Percentiles rank a stretch among this genome's conserved stretches.
These are phyloP conservation scores for Trichothecium sympodiale DNA, from an alignment of 2,329 filamentous ascomycete genomes.

Conservation along the genomic window DNA sequence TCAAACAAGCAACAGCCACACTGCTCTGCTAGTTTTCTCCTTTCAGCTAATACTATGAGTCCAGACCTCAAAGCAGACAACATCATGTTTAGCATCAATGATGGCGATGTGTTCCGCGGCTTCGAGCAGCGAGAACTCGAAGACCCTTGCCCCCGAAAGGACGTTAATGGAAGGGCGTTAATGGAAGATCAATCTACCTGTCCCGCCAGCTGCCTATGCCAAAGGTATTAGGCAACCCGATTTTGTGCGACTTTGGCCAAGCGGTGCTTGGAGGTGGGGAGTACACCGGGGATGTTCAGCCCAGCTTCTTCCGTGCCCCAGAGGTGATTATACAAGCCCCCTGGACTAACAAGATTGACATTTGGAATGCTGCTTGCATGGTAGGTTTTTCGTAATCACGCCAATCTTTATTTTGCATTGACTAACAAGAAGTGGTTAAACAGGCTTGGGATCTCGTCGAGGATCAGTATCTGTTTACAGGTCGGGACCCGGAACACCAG, in stretches of 20 bases:
- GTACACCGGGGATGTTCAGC: conserved; percentile 26
- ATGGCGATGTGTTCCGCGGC: conserved; percentile 24
- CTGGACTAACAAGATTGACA: conserved; percentile 36
- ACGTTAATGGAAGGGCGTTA: no score
- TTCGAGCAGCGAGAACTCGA: conserved; percentile 28
- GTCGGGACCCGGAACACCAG: conserved; percentile 23
- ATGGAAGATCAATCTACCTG: conserved; percentile 29
- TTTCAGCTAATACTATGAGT: background rate
- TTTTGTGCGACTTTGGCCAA: conserved; percentile 39
- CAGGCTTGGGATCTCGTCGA: conserved; percentile 34
- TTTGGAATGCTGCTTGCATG: conserved; percentile 42
- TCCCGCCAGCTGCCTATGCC: conserved; percentile 27
- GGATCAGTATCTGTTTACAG: conserved; percentile 29
- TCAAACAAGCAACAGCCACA: background rate
- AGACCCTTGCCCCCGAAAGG: conserved; percentile 29
- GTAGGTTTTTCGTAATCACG: no score
- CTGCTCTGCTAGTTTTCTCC: background rate
- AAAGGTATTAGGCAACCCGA: conserved; percentile 17
- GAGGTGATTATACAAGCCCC: conserved; percentile 34
- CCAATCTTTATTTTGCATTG: no score
- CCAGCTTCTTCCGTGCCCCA: conserved; percentile 26
- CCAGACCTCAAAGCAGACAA: conserved; percentile 30
- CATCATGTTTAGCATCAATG: conserved; percentile 25
- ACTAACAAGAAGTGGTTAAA: conserved; percentile 10
- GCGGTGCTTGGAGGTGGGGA: conserved; percentile 23